phyloP scores from a whole-genome alignment of 148 eudicot species.

The Drosera capensis region DNA sequence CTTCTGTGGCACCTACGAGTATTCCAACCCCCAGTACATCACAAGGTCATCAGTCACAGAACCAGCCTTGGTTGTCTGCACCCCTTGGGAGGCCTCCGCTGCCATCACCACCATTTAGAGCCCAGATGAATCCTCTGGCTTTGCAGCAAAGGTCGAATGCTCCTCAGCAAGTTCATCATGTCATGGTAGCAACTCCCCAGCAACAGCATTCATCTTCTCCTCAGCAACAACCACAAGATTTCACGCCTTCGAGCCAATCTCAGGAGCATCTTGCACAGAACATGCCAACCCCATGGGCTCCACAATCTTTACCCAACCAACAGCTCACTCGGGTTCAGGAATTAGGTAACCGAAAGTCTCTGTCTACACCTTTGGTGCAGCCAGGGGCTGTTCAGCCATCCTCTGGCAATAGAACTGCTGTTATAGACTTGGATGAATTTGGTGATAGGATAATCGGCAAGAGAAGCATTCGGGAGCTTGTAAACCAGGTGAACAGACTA shows the following conservation, averaged over 20 bases:
- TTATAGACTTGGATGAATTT: constrained; percentile 34
- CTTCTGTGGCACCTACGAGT: constrained; percentile 27
- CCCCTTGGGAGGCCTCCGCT: constrained; percentile 67
- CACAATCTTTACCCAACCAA: constrained; percentile 38
- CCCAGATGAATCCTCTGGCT: constrained; percentile 44
- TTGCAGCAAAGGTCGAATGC: constrained; percentile 56
- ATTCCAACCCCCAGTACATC: constrained; percentile 34
- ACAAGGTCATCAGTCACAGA: constrained; percentile 43
- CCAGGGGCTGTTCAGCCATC: constrained; percentile 19
- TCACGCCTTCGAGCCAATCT: constrained; percentile 23
- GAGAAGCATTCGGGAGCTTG: constrained; percentile 82
- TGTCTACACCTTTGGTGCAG: constrained; percentile 21
- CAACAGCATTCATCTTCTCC: constrained; percentile 33
- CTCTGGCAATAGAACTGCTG: constrained; percentile 16
- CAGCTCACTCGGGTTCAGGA: constrained; percentile 42
- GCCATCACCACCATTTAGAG: constrained; percentile 48
- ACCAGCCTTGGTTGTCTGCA: constrained; percentile 72
- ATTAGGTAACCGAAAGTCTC: constrained; percentile 39
- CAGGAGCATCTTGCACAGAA: constrained; percentile 48
- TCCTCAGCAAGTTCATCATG: constrained; percentile 38
- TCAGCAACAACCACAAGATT: constrained; percentile 29
- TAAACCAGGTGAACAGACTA: constrained; percentile 42
- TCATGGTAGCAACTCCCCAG: constrained; percentile 29
- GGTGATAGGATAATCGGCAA: constrained; percentile 59
- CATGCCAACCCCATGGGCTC: constrained; percentile 32